Evolutionary conservation across 2,329 filamentous ascomycete species (phyloP), one percentile per base, ranked within the genome.

Genomic region (Aspergillus spinulosporus): DNA sequence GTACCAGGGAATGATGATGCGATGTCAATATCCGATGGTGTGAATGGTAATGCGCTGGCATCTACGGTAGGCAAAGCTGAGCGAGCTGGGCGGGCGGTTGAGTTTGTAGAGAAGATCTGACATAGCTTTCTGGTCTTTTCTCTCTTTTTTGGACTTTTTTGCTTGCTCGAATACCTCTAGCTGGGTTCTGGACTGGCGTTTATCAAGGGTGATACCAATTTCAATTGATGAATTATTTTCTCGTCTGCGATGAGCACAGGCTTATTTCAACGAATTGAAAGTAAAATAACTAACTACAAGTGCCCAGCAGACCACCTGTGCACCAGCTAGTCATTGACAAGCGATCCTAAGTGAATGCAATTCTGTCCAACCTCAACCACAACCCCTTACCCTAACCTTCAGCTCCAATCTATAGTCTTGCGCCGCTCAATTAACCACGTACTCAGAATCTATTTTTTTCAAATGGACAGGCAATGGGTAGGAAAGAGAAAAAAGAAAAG

Each of bases 31-130:
- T 59, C 59, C 26, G 64, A 66, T 39, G 62, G 58, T 47, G 58
- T 62, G 28, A 67, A 71, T 52, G 67, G 68, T 26, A 70, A 69
- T 58, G 73, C 72, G 6, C 61, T 80, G 52, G 76, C 78, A 11
- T 75, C 74, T 52, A 77, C 78, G 6, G 68, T 79, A 28, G 78
- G 76, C 15, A 78, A 75, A 62, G 72, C 75, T 14, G 77, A 80
- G 61, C 69, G 78, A 53, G 78, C 78, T 36, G 71, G 67, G 21
- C 69, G 68, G 49, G 76, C 75, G 37, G 76, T 71, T 26, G 77
- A 79, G 50, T 76, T 79, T n/a, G 74, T 79, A 56, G 76, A 80
- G 50, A 60, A 56, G 52, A 53, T 49, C 11, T 52, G 52, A 49
- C 34, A 8, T 3, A 46, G 32, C n/a, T 45, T 57, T 58, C 46